Evolutionary conservation across 805 yeast genomes (phyloP), one percentile per base, ranked within the genome.

Genomic region (Maudiozyma bulderi): DNA sequence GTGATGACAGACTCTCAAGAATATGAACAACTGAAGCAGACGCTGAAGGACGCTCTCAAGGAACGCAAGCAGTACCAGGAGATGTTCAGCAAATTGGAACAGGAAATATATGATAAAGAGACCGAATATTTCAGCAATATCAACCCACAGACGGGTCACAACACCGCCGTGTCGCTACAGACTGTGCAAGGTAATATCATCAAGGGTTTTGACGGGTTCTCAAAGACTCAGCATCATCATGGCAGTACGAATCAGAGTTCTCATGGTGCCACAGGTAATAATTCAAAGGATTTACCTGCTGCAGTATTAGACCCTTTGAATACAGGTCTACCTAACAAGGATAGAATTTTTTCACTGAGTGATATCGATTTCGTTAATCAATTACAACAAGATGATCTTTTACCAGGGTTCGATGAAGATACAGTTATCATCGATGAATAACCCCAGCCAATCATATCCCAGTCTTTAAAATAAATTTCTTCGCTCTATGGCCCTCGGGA

Each of bases 191-290:
- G 96, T 0, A 90, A 87, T 64, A 83, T 91, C 30, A 84, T 88
- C n/a, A 84, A 84, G 54, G 98, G 98, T 1, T 90, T 89, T 58
- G 96, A 90, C 45, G 84, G 80, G 57, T 84, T 86, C 59, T 73
- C 82, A 45, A 85, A 84, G 55, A 49, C 37, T 6, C 14, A 56
- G 4, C 57, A 54, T 37, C 59, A 57, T 33, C 26, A 20, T 20
- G 26, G 26, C 26, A 20, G 26, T 20, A 20, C 26, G 26, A 20
- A 20, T 20, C 55, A 55, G 32, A 50, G 47, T 9, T 66, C 70
- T 29, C 59, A 68, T 3, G 41, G 47, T 35, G 43, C 59, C 0
- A 54, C 49, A 47, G 62, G 66, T 40, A 57, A 54, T n/a, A 35
- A 20, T 20, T 20, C 26, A 20, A 20, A 20, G 26, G 26, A 20